These are phyloP conservation scores for Vigna angularis DNA, from an alignment of 306 rosid species.

Conservation along the genomic window DNA sequence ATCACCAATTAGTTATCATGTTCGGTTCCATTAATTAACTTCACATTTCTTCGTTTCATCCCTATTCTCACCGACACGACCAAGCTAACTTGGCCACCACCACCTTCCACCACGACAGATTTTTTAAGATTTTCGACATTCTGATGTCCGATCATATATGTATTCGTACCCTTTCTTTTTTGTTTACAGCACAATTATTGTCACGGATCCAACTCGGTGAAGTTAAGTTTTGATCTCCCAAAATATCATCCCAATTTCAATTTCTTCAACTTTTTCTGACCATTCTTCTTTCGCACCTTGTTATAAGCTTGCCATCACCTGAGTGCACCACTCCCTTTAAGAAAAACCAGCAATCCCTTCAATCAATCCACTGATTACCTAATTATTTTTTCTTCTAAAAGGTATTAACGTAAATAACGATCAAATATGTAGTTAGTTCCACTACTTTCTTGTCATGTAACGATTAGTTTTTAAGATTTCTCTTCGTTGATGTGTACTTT, in stretches of 20 bases:
- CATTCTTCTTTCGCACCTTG: not conserved
- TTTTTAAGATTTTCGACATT: not conserved
- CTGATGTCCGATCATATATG: conserved; percentile 5
- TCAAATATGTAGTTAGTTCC: not conserved
- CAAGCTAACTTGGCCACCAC: conserved; percentile 1
- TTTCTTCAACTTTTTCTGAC: not conserved
- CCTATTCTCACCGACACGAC: conserved; percentile 7
- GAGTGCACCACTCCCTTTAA: not conserved
- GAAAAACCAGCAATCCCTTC: too few species aligned
- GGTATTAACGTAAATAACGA: not conserved
- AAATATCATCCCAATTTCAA: not conserved
- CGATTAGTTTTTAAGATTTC: not conserved
- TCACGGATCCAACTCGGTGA: not conserved
- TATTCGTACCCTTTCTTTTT: not conserved
- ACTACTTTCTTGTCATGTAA: not conserved
- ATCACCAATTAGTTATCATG: not conserved
- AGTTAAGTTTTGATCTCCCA: not conserved
- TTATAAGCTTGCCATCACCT: conserved; percentile 1
- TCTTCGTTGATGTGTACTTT: not conserved
- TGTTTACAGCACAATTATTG: conserved; percentile 1
- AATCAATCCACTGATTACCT: too few species aligned
- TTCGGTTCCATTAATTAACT: not conserved
- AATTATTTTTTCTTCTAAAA: not conserved
- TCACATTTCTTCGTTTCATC: conserved; percentile 5
- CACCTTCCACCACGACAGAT: not conserved